Base-by-base conservation (phyloP, 2,329 filamentous ascomycete species). In the Graphilbum ipis-grandicollis region DNA sequence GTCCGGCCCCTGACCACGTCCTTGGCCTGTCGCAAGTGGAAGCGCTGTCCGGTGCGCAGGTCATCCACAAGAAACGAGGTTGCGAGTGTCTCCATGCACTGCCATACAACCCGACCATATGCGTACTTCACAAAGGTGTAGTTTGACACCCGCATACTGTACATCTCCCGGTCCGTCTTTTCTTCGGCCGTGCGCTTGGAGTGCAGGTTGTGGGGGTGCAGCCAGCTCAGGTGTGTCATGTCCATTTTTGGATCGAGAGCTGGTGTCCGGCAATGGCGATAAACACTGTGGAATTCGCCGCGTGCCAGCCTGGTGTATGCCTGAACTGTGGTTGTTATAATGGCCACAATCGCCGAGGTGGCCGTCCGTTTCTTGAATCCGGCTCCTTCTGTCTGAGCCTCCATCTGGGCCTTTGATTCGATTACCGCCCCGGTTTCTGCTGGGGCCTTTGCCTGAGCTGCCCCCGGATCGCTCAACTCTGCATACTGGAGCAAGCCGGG, bases 31-130 rank as follows among this genome's bases (percentile, higher is more conserved):
- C 32, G 29, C 1, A 37, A 26, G 18, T 36, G 34, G 2, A 21
- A 13, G 1, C 43, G 40, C 13, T 22, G 17, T 1, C 42, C 39
- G 6, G 31, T 40, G 12, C 29, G 38, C 22, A 47, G 32, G 30
- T 43, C 34, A 23, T 47, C 43, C 14, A 47, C 42, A 6, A 45
- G 31, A 15, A 44, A 38, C 15, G 33, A 34, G 1, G 40, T 35
- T 17, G 32, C 23, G 30, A 19, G 18, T 5, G 15, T 10, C 8
- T 14, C 9, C 17, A 41, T 32, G 25, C 12, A 25, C 33, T 44
- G 35, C 43, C 43, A 47, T 2, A 37, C 38, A 3, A 47, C 21
- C 5, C 42, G 38, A 9, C 45, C 45, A 21, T 47, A 18, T 13
- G 41, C 35, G 26, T 43, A 46, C 3, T 42, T 35, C 21, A 34